Evolutionary conservation across 2,329 filamentous ascomycete genomes (phyloP).

Genomic region (Monascus ruber): DNA sequence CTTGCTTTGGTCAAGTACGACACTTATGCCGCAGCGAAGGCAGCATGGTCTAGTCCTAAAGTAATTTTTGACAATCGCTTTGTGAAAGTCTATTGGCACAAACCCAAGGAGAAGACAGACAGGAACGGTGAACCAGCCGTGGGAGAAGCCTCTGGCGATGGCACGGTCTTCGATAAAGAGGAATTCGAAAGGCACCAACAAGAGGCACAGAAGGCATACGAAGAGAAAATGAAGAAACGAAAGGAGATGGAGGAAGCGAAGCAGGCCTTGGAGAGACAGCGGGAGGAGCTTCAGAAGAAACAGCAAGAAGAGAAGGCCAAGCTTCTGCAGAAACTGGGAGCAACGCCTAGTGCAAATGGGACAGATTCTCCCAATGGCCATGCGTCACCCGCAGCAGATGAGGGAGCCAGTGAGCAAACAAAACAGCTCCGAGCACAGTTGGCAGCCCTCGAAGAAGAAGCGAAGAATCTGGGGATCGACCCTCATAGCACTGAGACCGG

Average conservation of each 20-base stretch:
- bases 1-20: constrained; percentile 46
- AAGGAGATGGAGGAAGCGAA: constrained; percentile 42
- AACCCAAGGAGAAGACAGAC: constrained; percentile 28
- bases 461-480: constrained; percentile 42
- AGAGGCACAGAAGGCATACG: constrained; percentile 45
- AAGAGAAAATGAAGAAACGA: constrained; percentile 42
- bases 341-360: constrained; percentile 12
- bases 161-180: constrained; percentile 41
- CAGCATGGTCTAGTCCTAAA: constrained; percentile 50
- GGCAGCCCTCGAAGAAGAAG: constrained; percentile 45
- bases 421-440: constrained; percentile 43
- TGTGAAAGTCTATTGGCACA: constrained; percentile 54
- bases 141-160: constrained; percentile 18
- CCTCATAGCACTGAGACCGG: constrained; percentile 24
- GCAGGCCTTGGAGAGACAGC: constrained; percentile 43
- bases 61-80: constrained; percentile 54
- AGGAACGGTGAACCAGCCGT: constrained; percentile 14
- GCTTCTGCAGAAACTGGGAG: constrained; percentile 38
- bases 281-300: constrained; percentile 38
- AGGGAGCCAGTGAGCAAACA: constrained; percentile 36
- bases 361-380: constrained; percentile 5
- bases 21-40: constrained; percentile 39
- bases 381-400: constrained; percentile 14
- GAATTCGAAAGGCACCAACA: constrained; percentile 45
- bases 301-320: constrained; percentile 45